Base-by-base conservation (phyloP, 75 land plant species). In the Ceratopteris richardii region DNA sequence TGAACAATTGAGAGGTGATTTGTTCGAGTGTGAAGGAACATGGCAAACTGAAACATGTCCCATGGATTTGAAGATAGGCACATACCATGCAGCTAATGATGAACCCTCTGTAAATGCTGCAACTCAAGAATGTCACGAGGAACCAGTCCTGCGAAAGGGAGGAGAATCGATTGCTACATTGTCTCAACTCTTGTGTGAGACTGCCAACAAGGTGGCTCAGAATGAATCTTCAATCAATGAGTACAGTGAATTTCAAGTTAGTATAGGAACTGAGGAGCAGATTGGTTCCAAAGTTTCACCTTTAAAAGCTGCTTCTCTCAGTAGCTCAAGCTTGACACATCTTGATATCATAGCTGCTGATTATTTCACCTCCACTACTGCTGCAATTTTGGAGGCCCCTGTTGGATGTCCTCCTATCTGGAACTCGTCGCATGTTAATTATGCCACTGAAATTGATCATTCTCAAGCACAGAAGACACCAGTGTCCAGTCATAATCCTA, bases 331-430 rank as follows among this genome's bases (percentile, higher is more conserved):
- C 14, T 17, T 46, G 48, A 46, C 5, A 20, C 48, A 17, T 4
- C 48, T 46, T 7, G 48, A 17, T n/a, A 17, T 4, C 17, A 14
- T 20, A 2, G 17, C 17, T 22, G 28, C 54, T 52, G 14, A 26
- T 52, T 23, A n/a, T 17, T 46, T 46, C 48, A 46, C 28, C 54
- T 41, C 63, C 12, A 31, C 59, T 57, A 25, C 44, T 21, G 76
- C 53, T 23, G 64, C 72, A 39, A 53, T 67, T 22, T 78, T 71
- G 47, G 77, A 71, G 1, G 80, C 78, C 16, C 81, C 83, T 12
- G 75, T 60, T 11, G 80, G 62, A 54, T 79, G 86, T 56, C 84
- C 89, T 41, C 63, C 67, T 16, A 72, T 79, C 5, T 79, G 84
- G 82, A 74, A 80, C 31, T 67, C 71, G 25, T 71, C 64, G 19